Conservation (phyloP, 805 yeast species). For the Ogataea saltuana region DNA sequence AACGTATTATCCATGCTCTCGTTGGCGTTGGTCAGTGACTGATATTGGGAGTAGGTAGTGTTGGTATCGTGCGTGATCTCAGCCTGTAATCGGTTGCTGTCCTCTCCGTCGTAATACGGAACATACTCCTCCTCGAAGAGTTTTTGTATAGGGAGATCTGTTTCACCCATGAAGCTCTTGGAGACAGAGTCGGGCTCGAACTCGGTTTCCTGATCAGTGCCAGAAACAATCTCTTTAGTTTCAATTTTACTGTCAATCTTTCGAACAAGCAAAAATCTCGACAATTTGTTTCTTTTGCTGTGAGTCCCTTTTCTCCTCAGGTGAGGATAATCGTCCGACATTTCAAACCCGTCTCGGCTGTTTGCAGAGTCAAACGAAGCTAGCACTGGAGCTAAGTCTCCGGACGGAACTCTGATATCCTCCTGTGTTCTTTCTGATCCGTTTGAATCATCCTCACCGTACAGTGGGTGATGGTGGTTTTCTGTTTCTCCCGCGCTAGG, state of each 20-base stretch:
- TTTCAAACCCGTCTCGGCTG: not conserved
- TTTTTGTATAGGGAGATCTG: slow-evolving; percentile 13
- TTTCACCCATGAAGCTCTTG: not conserved
- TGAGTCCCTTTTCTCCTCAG: slow-evolving; percentile 12
- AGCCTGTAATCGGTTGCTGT: slow-evolving; percentile 3
- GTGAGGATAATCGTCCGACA: slow-evolving; percentile 15
- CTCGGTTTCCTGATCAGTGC: not conserved
- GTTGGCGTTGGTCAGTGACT: not conserved
- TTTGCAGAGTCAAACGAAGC: not conserved
- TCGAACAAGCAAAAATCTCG: slow-evolving; percentile 11
- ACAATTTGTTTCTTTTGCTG: slow-evolving; percentile 10
- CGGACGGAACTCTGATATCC: not conserved
- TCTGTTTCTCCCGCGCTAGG: too few species aligned
- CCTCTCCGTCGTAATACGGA: slow-evolving; percentile 1
- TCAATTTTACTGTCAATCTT: slow-evolving; percentile 5
- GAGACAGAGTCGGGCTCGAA: not conserved
- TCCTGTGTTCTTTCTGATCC: not conserved
- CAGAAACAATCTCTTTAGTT: not conserved
- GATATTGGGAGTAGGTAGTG: slow-evolving; percentile 1
- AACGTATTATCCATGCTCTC: slow-evolving; percentile 7
- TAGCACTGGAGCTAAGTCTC: not conserved
- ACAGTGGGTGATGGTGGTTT: too few species aligned
- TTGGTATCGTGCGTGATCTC: slow-evolving; percentile 3
- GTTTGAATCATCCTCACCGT: slow-evolving; percentile 1
- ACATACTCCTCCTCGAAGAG: slow-evolving; percentile 10